Evolutionary conservation across 106 monocot genomes (phyloP), one percentile per base, ranked within the genome.

Genomic region (Acanthochlamys bracteata): DNA sequence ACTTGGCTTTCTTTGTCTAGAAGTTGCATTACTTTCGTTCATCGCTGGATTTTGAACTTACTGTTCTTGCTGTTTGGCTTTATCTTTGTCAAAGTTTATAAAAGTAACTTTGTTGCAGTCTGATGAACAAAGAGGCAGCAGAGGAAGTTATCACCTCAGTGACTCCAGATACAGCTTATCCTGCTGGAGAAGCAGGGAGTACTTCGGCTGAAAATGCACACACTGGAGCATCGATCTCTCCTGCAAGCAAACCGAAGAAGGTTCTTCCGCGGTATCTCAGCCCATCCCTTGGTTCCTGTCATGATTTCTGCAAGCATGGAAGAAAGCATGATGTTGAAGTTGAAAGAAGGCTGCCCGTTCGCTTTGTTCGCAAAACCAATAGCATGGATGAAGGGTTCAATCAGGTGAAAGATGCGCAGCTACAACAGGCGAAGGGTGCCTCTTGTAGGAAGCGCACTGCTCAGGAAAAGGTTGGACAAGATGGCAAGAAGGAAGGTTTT

Each of bases 301-400:
- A 89, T 75, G 86, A 89, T 58, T 67, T 68, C 46, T 93, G 93
- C 71, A 93, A 93, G 57, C 82, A 79, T 63, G 93, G 93, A 59
- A 57, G 39, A 21, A 68, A 76, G 10, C 74, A 89, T 55, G 62
- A 14, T 7, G 53, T 64, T 66, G 84, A 76, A 43, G 21, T 54
- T 27, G 78, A 86, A 59, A 70, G 57, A 60, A 78, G 51, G 27
- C 24, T 9, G n/a, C 73, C 75, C 20, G 7, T 55, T 52, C 46
- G 24, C 67, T 60, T 13, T 10, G 67, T 13, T 47, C 47, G 27
- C 12, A 42, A n/a, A 4, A 39, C 40, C 24, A 56, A 33, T 20
- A 64, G 13, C 20, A 21, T 51, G 20, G 57, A 61, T 24, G 67
- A 69, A 41, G 46, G 61, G 41, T 27, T 42, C 11, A 46, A 70